Percentiles rank a stretch among this genome's conserved stretches.
These are phyloP conservation scores for Metarhizium rileyi DNA, from an alignment of 2,329 filamentous ascomycete genomes.

Conservation along the genomic window DNA sequence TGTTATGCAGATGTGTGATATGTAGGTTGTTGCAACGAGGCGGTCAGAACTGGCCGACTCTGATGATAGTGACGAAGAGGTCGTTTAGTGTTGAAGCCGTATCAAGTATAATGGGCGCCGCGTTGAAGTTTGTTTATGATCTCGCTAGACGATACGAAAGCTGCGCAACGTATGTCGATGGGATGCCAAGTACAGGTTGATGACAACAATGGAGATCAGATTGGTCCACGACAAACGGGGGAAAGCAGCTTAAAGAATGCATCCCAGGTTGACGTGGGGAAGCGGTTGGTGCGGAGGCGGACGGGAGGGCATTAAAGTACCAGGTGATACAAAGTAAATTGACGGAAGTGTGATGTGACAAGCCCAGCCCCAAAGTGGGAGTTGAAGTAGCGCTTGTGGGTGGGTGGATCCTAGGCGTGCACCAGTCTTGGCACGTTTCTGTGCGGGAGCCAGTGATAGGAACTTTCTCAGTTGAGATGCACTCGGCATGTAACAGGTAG, in stretches of 20 bases:
- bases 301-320: neutral
- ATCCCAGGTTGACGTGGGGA: neutral
- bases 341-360: neutral
- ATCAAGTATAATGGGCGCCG: neutral
- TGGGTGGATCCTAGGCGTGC: neutral
- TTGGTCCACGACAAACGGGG: neutral
- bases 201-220: slow-evolving; percentile 1
- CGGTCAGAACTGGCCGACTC: neutral
- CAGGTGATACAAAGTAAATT: neutral
- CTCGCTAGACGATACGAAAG: neutral
- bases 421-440: neutral
- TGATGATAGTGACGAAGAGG: neutral
- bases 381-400: neutral
- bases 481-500: too few species aligned
- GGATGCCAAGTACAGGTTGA: neutral
- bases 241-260: neutral
- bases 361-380: slow-evolving; percentile 7
- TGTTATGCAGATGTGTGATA: slow-evolving; percentile 9
- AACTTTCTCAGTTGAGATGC: too few species aligned
- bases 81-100: neutral
- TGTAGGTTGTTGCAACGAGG: neutral
- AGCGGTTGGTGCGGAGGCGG: too few species aligned
- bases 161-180: neutral
- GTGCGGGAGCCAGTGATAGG: too few species aligned
- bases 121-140: neutral